Evolutionary conservation across 495 filamentous ascomycete species (phyloP), one percentile per base, ranked within the genome.

Genomic region (Penicillium riverlandense): DNA sequence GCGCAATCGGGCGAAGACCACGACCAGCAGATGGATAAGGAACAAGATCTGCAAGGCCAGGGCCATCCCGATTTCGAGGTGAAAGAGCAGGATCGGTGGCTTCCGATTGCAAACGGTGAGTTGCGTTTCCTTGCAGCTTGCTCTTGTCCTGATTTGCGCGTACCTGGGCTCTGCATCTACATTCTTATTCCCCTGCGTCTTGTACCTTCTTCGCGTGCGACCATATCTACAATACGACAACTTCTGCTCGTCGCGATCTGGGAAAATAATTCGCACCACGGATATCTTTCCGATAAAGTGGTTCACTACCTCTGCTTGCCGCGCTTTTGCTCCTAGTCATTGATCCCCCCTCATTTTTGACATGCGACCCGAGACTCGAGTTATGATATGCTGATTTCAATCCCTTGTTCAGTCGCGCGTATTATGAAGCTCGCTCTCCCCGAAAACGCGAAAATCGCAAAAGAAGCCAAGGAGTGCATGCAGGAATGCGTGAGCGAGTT

Each of bases 61-160:
- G 77, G 77, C 75, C 22, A 22, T 22, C 22, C 22, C 6, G 92
- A 97, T 72, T 95, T 97, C 67, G 92, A 98, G 72, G 94, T 98
- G 69, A 98, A 98, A 76, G 92, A 98, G 70, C 92, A 98, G 69
- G 92, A 98, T 72, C 76, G 92, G 77, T 98, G 92, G 92, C 83
- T 98, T 68, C 92, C 92, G 70, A 98, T 98, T 82, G 92, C 92
- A 74, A 98, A 98, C 90, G 92, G 92, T 98, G 81, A 80, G 86
- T 90, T 67, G 66, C 61, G 67, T 68, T 65, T 63, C 66, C 69
- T 62, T 75, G 71, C 72, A 73, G 59, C 68, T 55, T 66, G 63
- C 62, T 63, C 55, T 65, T 65, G 61, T 62, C 68, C 59, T 74
- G 67, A 76, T 78, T 78, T 77, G 72, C 70, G 66, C 75, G 72